phyloP scores from a whole-genome alignment of 345 rosid genomes.

The Populus tremula region DNA sequence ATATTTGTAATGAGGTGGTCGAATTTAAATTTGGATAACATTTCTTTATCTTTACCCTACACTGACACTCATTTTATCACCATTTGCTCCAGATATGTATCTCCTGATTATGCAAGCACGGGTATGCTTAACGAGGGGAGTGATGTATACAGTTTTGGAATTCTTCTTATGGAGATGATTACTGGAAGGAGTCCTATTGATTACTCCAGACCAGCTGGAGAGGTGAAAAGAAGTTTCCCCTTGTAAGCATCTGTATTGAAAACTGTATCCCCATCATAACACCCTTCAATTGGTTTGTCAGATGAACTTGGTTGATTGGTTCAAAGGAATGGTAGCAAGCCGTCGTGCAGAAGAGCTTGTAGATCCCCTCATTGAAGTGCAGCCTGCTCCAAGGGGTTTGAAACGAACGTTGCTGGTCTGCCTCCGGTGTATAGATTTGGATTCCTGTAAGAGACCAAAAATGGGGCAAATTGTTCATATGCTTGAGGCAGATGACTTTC shows the following conservation, averaged over 20 bases:
- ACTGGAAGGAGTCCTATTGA: conserved; percentile 92
- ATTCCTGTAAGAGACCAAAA: conserved; percentile 77
- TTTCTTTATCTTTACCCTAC: neutral
- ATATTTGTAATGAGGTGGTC: neutral
- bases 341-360: conserved; percentile 78
- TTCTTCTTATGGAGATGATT: conserved; percentile 87
- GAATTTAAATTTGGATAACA: neutral
- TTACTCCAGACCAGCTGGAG: conserved; percentile 85
- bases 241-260: neutral
- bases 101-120: conserved; percentile 93
- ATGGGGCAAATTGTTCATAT: conserved; percentile 97
- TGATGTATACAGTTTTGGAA: conserved; percentile 91
- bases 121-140: conserved; percentile 97
- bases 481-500: conserved; percentile 95
- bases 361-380: conserved; percentile 68
- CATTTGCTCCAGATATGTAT: conserved; percentile 60
- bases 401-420: conserved; percentile 79
- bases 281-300: conserved; percentile 25
- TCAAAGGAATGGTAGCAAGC: conserved; percentile 89
- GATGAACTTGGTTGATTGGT: conserved; percentile 98
- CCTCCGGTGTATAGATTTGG: conserved; percentile 90
- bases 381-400: conserved; percentile 64
- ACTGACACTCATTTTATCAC: neutral
- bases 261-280: neutral
- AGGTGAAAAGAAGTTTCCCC: conserved; percentile 44